Conservation (phyloP, 108 stramenopile genomes). For the Stephanodiscus minutulus region DNA sequence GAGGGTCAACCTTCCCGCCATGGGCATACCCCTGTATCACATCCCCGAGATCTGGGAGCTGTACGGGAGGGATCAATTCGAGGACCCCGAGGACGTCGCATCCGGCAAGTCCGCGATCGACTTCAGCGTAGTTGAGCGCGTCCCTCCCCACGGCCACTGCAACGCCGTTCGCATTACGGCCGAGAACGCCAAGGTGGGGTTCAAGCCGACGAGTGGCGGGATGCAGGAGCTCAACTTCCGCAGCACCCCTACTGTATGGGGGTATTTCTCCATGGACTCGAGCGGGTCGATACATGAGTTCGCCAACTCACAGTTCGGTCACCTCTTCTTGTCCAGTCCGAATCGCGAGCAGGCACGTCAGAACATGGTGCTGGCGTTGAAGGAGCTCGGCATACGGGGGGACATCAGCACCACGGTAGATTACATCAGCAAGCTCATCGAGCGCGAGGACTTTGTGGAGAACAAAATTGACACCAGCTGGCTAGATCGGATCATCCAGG, state of each 20-base stretch:
- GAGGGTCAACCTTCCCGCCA: constrained; percentile 96
- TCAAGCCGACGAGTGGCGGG: constrained; percentile 96
- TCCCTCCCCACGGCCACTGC: constrained; percentile 85
- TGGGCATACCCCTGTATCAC: constrained; percentile 97
- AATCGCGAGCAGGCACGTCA: constrained; percentile 96
- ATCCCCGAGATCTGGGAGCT: constrained; percentile 95
- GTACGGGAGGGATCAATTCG: constrained; percentile 89
- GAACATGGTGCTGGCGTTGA: constrained; percentile 96
- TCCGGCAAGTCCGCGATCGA: constrained; percentile 72
- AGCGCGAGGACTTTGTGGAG: constrained; percentile 90
- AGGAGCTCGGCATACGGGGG: constrained; percentile 98
- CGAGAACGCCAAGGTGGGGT: constrained; percentile 98
- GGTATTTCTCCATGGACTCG: constrained; percentile 98
- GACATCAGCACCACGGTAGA: constrained; percentile 99
- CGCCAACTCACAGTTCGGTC: constrained; percentile 99
- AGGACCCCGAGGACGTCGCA: constrained; percentile 57
- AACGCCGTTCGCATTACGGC: constrained; percentile 99
- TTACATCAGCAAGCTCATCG: constrained; percentile 96
- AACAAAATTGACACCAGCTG: constrained; percentile 98
- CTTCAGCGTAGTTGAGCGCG: constrained; percentile 61
- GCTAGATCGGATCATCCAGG: constrained; percentile 95
- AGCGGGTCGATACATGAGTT: constrained; percentile 99
- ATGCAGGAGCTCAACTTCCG: constrained; percentile 98
- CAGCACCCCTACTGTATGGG: constrained; percentile 98
- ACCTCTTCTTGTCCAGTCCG: constrained; percentile 94